Conservation (phyloP, 1,284 basidiomycete genomes). For the Boletus chippewaensis region DNA sequence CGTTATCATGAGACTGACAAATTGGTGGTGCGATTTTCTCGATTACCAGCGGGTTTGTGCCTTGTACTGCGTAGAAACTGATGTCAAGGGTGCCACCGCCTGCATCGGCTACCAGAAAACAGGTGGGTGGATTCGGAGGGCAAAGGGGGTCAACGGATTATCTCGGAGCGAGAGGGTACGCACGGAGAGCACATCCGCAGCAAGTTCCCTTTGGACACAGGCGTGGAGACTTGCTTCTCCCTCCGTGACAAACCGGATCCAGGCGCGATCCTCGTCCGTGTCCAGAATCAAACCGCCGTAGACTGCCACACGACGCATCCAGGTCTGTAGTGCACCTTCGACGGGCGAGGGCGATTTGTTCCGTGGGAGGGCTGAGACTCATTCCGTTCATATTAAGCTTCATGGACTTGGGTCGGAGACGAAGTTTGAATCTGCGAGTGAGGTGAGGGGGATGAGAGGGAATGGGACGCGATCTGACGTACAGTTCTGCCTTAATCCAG, state of each 20-base stretch:
- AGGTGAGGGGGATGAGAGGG: background rate
- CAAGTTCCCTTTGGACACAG: constrained; percentile 66
- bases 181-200: constrained; percentile 66
- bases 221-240: constrained; percentile 76
- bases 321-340: constrained; percentile 73
- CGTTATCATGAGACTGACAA: constrained; percentile 42
- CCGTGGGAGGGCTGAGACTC: constrained; percentile 60
- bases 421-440: constrained; percentile 62
- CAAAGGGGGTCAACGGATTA: constrained; percentile 7
- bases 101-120: constrained; percentile 71
- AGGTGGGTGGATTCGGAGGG: constrained; percentile 57
- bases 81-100: constrained; percentile 77
- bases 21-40: constrained; percentile 76
- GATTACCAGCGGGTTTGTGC: constrained; percentile 60
- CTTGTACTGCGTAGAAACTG: constrained; percentile 66
- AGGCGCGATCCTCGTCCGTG: constrained; percentile 59
- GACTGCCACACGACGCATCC: constrained; percentile 64
- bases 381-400: constrained; percentile 75
- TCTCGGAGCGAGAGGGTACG: constrained; percentile 17
- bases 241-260: constrained; percentile 72
- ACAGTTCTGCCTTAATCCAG: constrained; percentile 71
- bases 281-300: constrained; percentile 63
- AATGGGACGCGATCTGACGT: constrained; percentile 25
- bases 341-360: constrained; percentile 53
- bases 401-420: constrained; percentile 67